Conservation (phyloP, 495 filamentous ascomycete genomes). For the Daldinia bambusicola region DNA sequence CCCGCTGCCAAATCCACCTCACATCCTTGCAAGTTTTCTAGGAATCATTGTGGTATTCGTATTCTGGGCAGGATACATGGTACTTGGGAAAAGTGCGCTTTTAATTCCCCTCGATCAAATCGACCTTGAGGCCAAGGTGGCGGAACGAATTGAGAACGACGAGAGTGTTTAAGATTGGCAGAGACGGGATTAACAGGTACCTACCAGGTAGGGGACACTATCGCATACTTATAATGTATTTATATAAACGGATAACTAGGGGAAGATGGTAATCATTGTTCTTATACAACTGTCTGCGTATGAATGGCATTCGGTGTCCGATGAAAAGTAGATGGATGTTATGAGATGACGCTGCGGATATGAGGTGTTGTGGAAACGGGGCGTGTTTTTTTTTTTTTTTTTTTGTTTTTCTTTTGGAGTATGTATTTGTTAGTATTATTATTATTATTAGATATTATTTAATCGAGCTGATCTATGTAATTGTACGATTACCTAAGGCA, state of each 20-base stretch:
- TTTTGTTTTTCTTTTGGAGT: too few species aligned
- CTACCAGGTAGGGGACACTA: too few species aligned
- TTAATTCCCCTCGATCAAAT: constrained; percentile 39
- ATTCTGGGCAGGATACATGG: constrained; percentile 41
- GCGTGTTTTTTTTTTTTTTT: too few species aligned
- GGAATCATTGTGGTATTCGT: constrained; percentile 38
- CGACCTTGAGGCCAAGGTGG: constrained; percentile 28
- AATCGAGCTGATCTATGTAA: too few species aligned
- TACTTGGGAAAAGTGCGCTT: constrained; percentile 18
- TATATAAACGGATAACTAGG: not conserved
- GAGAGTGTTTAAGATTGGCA: not conserved
- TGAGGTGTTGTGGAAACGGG: too few species aligned
- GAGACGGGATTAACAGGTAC: not conserved
- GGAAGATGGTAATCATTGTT: not conserved
- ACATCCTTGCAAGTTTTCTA: constrained; percentile 31
- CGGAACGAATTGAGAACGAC: constrained; percentile 25
- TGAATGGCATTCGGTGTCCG: too few species aligned
- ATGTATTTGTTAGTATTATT: too few species aligned
- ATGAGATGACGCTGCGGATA: too few species aligned
- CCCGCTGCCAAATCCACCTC: constrained; percentile 33
- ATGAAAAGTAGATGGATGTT: too few species aligned
- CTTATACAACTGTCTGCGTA: not conserved
- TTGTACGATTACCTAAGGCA: too few species aligned
- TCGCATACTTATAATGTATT: not conserved
- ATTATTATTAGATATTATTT: too few species aligned